phyloP scores from a whole-genome alignment of 768 basidiomycete species.

The Mycena indigotica region DNA sequence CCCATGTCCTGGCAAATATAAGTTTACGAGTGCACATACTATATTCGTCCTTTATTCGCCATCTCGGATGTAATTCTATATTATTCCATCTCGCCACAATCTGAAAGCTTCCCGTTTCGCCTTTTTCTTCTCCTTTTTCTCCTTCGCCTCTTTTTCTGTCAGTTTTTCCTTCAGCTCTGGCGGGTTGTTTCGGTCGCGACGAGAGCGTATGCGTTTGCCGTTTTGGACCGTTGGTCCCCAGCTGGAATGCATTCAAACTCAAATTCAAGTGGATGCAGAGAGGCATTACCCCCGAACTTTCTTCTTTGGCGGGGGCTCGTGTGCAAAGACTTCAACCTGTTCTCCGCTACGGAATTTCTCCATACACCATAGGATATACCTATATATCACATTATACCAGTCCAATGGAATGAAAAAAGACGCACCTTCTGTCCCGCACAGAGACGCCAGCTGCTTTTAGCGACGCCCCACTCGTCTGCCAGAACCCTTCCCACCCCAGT shows the following conservation, averaged over 20 bases:
- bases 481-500: slow-evolving; percentile 69
- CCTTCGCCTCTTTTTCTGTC: not conserved
- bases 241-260: no score
- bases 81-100: not conserved
- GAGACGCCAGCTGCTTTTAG: slow-evolving; percentile 65
- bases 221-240: slow-evolving; percentile 78
- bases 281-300: slow-evolving; percentile 82
- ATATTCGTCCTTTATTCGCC: not conserved
- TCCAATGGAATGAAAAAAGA: not conserved
- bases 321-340: slow-evolving; percentile 61
- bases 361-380: slow-evolving; percentile 86
- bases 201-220: slow-evolving; percentile 74
- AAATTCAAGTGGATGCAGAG: no score
- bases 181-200: slow-evolving; percentile 40
- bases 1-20: slow-evolving; percentile 12
- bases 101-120: not conserved
- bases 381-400: slow-evolving; percentile 30
- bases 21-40: not conserved
- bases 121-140: not conserved
- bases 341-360: slow-evolving; percentile 69
- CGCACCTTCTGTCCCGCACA: slow-evolving; percentile 15
- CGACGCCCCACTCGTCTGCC: slow-evolving; percentile 57
- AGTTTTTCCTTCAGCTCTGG: not conserved
- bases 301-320: slow-evolving; percentile 70
- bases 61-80: no score